These are phyloP conservation scores for Solanum habrochaites DNA, from an alignment of 257 asterid species.

Conservation along the genomic window DNA sequence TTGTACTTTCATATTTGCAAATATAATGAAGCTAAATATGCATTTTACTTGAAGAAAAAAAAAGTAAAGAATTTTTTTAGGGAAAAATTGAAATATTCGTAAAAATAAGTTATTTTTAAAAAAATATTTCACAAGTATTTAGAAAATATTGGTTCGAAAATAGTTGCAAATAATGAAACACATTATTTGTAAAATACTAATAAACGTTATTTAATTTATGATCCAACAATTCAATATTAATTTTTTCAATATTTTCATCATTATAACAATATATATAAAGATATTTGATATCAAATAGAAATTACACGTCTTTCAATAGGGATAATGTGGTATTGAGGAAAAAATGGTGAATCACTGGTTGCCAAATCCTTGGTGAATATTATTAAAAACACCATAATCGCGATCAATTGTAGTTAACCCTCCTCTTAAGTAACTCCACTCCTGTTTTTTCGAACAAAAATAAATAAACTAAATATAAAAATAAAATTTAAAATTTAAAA, in stretches of 20 bases:
- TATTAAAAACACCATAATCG: constrained; percentile 68
- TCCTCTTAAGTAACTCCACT: constrained; percentile 84
- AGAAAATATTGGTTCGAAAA: background rate
- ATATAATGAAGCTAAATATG: background rate
- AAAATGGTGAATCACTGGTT: constrained; percentile 86
- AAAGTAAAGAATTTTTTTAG: too few relatives aligned
- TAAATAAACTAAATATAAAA: too few relatives aligned
- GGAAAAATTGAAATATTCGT: background rate
- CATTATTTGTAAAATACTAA: background rate
- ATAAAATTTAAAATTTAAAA: background rate
- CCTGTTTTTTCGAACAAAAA: constrained; percentile 16
- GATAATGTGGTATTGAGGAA: constrained; percentile 94
- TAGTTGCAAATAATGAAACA: background rate
- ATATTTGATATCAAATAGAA: background rate
- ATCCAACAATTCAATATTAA: too few relatives aligned
- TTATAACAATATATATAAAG: background rate
- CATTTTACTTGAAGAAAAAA: background rate
- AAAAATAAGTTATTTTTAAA: too few relatives aligned
- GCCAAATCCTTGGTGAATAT: constrained; percentile 80
- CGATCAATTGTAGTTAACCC: constrained; percentile 83
- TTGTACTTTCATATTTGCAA: background rate
- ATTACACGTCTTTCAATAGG: constrained; percentile 71
- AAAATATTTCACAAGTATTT: background rate
- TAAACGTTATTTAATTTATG: too few relatives aligned
- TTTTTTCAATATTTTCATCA: background rate